phyloP scores from a whole-genome alignment of 257 asterid species.

The Lithospermum erythrorhizon region DNA sequence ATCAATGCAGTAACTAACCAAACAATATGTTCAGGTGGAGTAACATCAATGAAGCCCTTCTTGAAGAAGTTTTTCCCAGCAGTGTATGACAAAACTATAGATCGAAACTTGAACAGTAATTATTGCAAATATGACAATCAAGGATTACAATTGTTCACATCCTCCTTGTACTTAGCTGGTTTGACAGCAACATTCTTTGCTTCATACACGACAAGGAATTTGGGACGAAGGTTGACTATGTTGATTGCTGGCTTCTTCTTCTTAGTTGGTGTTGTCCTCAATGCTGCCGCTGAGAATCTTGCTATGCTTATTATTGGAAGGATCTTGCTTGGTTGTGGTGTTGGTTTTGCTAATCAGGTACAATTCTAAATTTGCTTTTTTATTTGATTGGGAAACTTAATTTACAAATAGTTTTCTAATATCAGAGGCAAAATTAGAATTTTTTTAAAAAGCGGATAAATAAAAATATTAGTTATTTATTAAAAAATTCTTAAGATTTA shows the following conservation, averaged over 20 bases:
- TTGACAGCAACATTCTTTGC: constrained; percentile 35
- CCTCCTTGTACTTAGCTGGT: constrained; percentile 44
- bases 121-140: constrained; percentile 47
- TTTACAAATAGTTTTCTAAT: too few species aligned
- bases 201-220: constrained; percentile 18
- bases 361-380: neutral
- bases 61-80: constrained; percentile 29
- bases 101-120: constrained; percentile 26
- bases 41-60: constrained; percentile 50
- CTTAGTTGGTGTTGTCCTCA: constrained; percentile 27
- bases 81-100: constrained; percentile 29
- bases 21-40: constrained; percentile 29
- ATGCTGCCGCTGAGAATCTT: constrained; percentile 17
- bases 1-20: too few species aligned
- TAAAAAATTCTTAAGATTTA: too few species aligned
- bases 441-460: too few species aligned
- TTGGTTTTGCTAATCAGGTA: constrained; percentile 61
- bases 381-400: too few species aligned
- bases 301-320: constrained; percentile 38
- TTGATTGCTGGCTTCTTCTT: constrained; percentile 32
- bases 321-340: constrained; percentile 36
- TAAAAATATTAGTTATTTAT: too few species aligned
- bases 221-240: constrained; percentile 38
- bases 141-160: constrained; percentile 40
- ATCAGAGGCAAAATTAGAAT: too few species aligned